Percentiles rank a stretch among this genome's conserved stretches.
These are phyloP conservation scores for Cymbopogon flexuosus DNA, from an alignment of 202 grass and related monocot genomes.

Conservation along the genomic window DNA sequence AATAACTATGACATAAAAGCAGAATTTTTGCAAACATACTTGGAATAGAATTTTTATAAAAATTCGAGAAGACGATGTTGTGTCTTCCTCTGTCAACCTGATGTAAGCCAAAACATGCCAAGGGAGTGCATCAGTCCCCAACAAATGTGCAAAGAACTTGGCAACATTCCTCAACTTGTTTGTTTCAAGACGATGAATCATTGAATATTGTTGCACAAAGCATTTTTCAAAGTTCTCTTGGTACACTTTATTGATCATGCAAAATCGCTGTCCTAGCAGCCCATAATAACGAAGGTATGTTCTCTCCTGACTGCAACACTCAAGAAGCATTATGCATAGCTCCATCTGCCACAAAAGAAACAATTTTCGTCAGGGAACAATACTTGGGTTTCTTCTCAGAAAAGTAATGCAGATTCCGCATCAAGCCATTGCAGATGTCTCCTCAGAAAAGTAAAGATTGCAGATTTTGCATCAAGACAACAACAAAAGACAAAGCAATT, in stretches of 20 bases:
- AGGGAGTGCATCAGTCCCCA: slow-evolving; percentile 72
- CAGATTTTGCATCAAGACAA: neutral
- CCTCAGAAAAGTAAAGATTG: neutral
- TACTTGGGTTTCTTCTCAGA: neutral
- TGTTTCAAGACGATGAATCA: slow-evolving; percentile 83
- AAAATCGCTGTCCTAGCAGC: slow-evolving; percentile 74
- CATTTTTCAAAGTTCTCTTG: slow-evolving; percentile 96
- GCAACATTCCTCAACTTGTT: slow-evolving; percentile 88
- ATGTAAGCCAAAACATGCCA: slow-evolving; percentile 95
- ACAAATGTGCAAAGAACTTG: slow-evolving; percentile 91
- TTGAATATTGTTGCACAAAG: slow-evolving; percentile 93
- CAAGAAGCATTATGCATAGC: slow-evolving; percentile 81
- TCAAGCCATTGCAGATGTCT: neutral
- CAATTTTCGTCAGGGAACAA: neutral
- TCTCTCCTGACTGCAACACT: slow-evolving; percentile 94
- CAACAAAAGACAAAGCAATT: slow-evolving; percentile 5
- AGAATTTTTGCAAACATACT: slow-evolving; percentile 42
- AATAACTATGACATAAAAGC: neutral
- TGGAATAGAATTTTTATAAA: slow-evolving; percentile 98
- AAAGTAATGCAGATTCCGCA: neutral
- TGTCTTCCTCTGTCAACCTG: slow-evolving; percentile 85
- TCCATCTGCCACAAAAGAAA: slow-evolving; percentile 64
- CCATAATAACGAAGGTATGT: slow-evolving; percentile 89
- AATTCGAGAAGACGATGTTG: slow-evolving; percentile 88
- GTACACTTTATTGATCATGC: slow-evolving; percentile 92